Conservation (phyloP, 768 basidiomycete genomes). For the Podaxis carcinomalis region DNA sequence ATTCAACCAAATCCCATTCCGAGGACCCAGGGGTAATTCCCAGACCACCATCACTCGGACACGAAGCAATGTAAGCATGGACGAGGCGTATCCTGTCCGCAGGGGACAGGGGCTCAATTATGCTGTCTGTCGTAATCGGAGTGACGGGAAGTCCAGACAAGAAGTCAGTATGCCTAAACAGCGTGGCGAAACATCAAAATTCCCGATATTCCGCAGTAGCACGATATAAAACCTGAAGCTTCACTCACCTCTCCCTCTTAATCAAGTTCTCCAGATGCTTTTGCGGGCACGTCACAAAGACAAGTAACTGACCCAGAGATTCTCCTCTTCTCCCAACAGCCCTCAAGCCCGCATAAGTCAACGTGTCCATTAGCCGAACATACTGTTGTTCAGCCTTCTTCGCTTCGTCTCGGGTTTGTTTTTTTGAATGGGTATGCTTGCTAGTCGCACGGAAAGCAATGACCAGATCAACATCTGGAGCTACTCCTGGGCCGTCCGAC, state of each 20-base stretch:
- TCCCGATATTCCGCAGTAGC: background rate
- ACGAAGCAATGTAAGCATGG: constrained; percentile 66
- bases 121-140: constrained; percentile 39
- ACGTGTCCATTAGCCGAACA: constrained; percentile 51
- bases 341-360: constrained; percentile 59
- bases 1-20: constrained; percentile 79
- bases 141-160: constrained; percentile 66
- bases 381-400: constrained; percentile 70
- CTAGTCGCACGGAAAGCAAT: constrained; percentile 61
- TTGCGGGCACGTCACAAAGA: constrained; percentile 71
- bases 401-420: constrained; percentile 57
- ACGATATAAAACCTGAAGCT: background rate
- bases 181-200: background rate
- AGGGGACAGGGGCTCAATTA: constrained; percentile 48
- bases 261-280: constrained; percentile 60
- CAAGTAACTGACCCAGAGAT: constrained; percentile 65
- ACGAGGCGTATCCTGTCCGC: constrained; percentile 83
- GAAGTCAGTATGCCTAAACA: constrained; percentile 66
- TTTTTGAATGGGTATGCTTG: constrained; percentile 50
- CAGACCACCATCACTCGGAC: constrained; percentile 73
- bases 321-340: constrained; percentile 79
- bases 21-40: constrained; percentile 70
- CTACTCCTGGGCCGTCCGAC: constrained; percentile 13
- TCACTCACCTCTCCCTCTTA: constrained; percentile 67
- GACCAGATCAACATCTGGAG: constrained; percentile 67